Base-by-base conservation (phyloP, 2,329 filamentous ascomycete genomes). In the Talaromyces funiculosus region DNA sequence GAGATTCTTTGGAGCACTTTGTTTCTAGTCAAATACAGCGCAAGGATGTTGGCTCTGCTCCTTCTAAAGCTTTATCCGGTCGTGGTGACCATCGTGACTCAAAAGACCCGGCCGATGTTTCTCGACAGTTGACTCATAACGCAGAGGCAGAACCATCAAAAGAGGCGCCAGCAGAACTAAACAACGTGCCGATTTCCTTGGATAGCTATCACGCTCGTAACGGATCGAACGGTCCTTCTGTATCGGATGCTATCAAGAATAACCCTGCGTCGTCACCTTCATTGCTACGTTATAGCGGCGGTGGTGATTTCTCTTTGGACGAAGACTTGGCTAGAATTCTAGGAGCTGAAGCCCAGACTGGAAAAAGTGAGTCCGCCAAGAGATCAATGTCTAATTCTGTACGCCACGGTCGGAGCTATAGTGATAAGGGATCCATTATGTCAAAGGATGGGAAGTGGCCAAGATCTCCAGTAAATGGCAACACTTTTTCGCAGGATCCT, bases 261-360 rank as follows among this genome's bases (percentile, higher is more conserved):
- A 68, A 82, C 73, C 62, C 78, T 64, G 83, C 84, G 65, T 74
- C 75, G 40, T 90, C 88, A 9, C 86, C 88, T 9, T 86, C 86
- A 67, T 78, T 90, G 64, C 85, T 88, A 65, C 82, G 87, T 68
- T 90, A 84, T 63, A 96, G 89, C 73, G 83, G 84, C 45, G 90
- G 90, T 57, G 90, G 87, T 59, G 92, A 96, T 65, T 94, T 97
- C 70, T 94, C 89, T 62, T 86, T 96, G 87, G 93, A 97, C 65
- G 92, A 97, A 73, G 94, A 97, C 71, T 91, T 97, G 85, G 89
- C 90, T 58, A 88, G 92, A 61, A 93, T 97, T 61, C 81, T 96
- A 62, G 89, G 86, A 42, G 87, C 85, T 20, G 90, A 93, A 62
- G 90, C 92, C 53, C 71, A 72, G 24, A 65, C 75, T 67, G 61